Base-by-base conservation (phyloP, 352 stramenopile genomes). In the Phytophthora palmivora region DNA sequence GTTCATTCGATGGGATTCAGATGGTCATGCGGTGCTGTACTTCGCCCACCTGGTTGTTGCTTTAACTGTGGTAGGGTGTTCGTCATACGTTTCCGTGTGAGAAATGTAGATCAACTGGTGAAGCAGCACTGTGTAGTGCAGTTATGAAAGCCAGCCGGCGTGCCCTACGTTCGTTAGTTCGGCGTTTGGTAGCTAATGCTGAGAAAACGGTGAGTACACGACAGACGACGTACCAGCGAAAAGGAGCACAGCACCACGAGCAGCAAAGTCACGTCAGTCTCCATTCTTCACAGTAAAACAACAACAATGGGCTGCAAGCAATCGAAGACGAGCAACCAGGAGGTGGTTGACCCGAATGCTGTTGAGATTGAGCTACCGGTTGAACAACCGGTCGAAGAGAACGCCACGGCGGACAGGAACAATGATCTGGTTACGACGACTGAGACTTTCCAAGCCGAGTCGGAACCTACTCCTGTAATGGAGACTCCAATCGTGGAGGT, bases 271-370 rank as follows among this genome's bases (percentile, higher is more conserved):
- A 30, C 6, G 16, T 68, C 60, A 70, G 52, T 74, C 36, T 60
- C 30, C 34, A 63, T 59, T 63, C 28, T 36, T 32, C 44, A 67
- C 46, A 34, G 52, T 47, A 37, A 24, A 47, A 28, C 24, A 28
- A 28, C 24, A 28, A 28, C n/a, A n/a, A 89, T 89, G 80, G 80
- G 80, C 68, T 89, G 80, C 76, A 50, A 52, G 48, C 77, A 87
- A 68, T 89, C 80, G 39, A 84, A 73, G 52, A 73, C 76, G 49
- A 79, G 75, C 63, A 53, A 60, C 30, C 74, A 83, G 24, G 76
- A 83, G 24, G 76, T 86, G 30, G 41, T 74, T 12, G 56, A 76
- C 36, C 55, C 58, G 1, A 65, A 59, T 11, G 48, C 48, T 4
- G 36, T 24, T 26, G 10, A 34, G 30, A 18, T 52, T 6, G 21